Evolutionary conservation across 2,329 filamentous ascomycete species (phyloP).

Genomic region (Cladosporium sp.): DNA sequence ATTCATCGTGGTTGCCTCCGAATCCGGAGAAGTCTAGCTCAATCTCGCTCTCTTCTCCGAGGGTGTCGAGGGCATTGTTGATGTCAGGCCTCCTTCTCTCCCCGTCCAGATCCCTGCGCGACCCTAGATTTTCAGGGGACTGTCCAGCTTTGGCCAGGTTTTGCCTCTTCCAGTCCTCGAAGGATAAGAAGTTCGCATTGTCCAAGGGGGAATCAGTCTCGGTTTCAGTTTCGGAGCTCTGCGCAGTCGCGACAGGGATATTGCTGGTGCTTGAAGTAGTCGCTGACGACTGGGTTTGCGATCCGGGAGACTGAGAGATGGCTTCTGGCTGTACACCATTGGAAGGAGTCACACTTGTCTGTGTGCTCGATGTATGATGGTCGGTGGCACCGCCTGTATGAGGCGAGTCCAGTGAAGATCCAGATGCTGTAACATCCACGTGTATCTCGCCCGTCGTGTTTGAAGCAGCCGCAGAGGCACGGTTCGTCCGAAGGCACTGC

Average conservation of each 20-base stretch:
- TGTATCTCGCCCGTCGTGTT: not conserved
- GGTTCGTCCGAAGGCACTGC: constrained; percentile 67
- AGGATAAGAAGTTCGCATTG: constrained; percentile 84
- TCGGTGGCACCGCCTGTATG: not conserved
- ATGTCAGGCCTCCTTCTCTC: constrained; percentile 50
- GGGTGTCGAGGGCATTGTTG: constrained; percentile 67
- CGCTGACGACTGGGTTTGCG: not conserved
- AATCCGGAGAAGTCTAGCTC: constrained; percentile 67
- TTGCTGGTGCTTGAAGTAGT: constrained; percentile 1
- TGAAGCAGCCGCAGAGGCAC: constrained; percentile 28
- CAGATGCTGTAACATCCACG: not conserved
- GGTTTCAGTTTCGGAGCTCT: constrained; percentile 40
- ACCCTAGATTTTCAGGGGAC: constrained; percentile 62
- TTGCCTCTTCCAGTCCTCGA: constrained; percentile 97
- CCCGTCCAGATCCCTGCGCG: constrained; percentile 40
- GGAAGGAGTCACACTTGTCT: not conserved
- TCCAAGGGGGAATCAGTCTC: constrained; percentile 65
- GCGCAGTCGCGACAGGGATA: constrained; percentile 20
- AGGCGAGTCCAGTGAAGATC: not conserved
- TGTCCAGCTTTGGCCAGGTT: constrained; percentile 85
- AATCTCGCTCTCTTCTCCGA: constrained; percentile 88
- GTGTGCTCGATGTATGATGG: not conserved
- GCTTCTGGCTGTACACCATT: not conserved
- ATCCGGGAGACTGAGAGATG: not conserved
- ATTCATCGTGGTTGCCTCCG: constrained; percentile 29